Base-by-base conservation (phyloP, 495 filamentous ascomycete species). In the Aspergillus coremiiformis region DNA sequence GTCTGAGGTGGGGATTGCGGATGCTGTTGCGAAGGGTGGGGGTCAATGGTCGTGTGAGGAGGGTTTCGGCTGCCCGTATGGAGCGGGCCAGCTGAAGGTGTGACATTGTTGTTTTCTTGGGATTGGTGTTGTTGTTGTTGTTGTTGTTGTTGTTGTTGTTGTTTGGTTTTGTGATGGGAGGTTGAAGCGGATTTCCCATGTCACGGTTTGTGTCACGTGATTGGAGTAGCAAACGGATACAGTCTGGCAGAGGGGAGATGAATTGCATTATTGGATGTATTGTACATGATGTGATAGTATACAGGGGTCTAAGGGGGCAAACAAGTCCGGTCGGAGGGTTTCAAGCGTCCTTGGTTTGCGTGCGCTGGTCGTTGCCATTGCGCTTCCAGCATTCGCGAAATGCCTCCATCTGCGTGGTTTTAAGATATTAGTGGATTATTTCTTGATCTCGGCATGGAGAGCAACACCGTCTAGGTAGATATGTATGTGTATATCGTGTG, bases 301-400 rank as follows among this genome's bases (percentile, higher is more conserved):
- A 53, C n/a, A 32, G 27, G 15, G n/a, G 15, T 23, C 7, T 20
- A 30, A 10, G 6, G 17, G 44, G 0, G 5, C 10, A 7, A 24
- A 20, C 49, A 27, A 52, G 6, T 30, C n/a, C n/a, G n/a, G 17
- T 21, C 21, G 23, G 1, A 42, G 15, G 37, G 22, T 17, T 63
- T n/a, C 43, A 72, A 47, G 64, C 65, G 65, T 93, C 83, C 62
- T 90, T 89, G 24, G 77, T 84, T 58, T 77, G 75, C 0, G 91
- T 96, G 62, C 93, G 81, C 66, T 84, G 71, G 61, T 91, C 82
- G 67, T 98, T 98, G 42, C 90, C 85, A 54, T 95, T 85, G 52
- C 74, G 78, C 68, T 95, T 95, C 93, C 93, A 98, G 66, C 93
- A 98, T 59, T 86, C 78, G 58, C 82, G 83, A 65, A 98, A 98